phyloP scores from a whole-genome alignment of 495 filamentous ascomycete genomes.

The Daldinia vernicosa region DNA sequence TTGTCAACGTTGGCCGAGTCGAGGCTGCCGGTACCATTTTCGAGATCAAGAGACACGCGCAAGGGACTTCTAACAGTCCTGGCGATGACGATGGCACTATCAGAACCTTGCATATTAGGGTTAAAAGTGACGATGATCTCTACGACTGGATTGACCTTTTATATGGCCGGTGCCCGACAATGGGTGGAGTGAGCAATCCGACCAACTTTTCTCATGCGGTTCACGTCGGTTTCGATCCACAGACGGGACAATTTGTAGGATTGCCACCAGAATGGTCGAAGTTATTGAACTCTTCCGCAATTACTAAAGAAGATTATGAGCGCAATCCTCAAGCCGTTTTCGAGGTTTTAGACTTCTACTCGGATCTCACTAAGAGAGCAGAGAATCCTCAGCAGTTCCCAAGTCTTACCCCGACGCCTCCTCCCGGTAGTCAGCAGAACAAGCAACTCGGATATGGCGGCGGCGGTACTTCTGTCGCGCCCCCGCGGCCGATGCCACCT shows the following conservation, averaged over 20 bases:
- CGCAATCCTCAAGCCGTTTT: conserved; percentile 98
- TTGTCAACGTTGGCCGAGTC: conserved; percentile 83
- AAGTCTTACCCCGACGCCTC: conserved; percentile 74
- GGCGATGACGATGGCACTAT: conserved; percentile 77
- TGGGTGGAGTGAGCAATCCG: conserved; percentile 97
- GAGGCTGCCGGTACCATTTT: conserved; percentile 89
- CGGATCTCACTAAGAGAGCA: conserved; percentile 87
- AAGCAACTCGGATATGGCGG: conserved; percentile 73
- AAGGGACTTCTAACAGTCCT: conserved; percentile 67
- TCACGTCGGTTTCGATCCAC: conserved; percentile 96
- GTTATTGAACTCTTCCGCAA: conserved; percentile 90
- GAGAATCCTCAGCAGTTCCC: conserved; percentile 81
- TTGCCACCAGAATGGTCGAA: conserved; percentile 96
- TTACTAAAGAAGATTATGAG: conserved; percentile 97
- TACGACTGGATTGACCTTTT: conserved; percentile 99
- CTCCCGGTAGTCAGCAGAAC: conserved; percentile 63
- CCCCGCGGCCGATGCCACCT: conserved; percentile 78
- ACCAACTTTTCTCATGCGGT: conserved; percentile 97
- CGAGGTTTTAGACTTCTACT: conserved; percentile 97
- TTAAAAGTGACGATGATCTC: conserved; percentile 93
- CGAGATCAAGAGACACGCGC: conserved; percentile 82
- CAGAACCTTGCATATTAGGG: conserved; percentile 83
- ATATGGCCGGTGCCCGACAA: conserved; percentile 92
- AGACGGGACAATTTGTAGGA: conserved; percentile 91
- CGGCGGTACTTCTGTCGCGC: conserved; percentile 74